Conservation (phyloP, 352 stramenopile species). For the Phytophthora pistaciae region DNA sequence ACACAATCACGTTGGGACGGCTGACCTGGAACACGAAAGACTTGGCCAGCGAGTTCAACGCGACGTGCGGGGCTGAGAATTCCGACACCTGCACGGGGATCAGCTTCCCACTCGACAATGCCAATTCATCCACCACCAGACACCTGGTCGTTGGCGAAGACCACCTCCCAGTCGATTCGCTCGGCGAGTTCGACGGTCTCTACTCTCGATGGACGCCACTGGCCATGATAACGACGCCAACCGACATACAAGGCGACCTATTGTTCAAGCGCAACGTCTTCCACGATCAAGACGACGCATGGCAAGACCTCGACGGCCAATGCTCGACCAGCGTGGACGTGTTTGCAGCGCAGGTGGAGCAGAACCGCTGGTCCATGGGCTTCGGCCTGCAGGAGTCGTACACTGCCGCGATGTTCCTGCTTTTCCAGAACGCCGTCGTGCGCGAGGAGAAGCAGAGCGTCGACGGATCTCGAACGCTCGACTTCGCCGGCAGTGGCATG, state of each 20-base stretch:
- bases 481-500: slow-evolving; percentile 43
- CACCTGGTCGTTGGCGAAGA: slow-evolving; percentile 52
- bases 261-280: slow-evolving; percentile 41
- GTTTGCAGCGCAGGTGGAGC: slow-evolving; percentile 39
- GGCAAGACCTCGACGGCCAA: slow-evolving; percentile 34
- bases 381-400: slow-evolving; percentile 58
- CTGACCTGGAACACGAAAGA: slow-evolving; percentile 49
- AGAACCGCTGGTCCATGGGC: slow-evolving; percentile 60
- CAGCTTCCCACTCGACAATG: slow-evolving; percentile 38
- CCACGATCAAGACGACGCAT: slow-evolving; percentile 17
- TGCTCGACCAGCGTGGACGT: slow-evolving; percentile 56
- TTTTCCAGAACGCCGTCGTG: slow-evolving; percentile 63
- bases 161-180: slow-evolving; percentile 38
- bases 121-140: slow-evolving; percentile 5
- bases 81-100: slow-evolving; percentile 43
- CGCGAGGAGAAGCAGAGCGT: slow-evolving; percentile 29
- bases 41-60: slow-evolving; percentile 52
- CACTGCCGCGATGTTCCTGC: slow-evolving; percentile 57
- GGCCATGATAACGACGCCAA: slow-evolving; percentile 42
- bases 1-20: slow-evolving; percentile 56
- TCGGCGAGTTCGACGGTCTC: slow-evolving; percentile 49
- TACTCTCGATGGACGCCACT: slow-evolving; percentile 52
- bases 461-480: slow-evolving; percentile 38
- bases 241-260: slow-evolving; percentile 44
- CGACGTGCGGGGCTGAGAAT: slow-evolving; percentile 24